Conservation (phyloP, 2,329 filamentous ascomycete genomes). For the Penicillium fuscoglaucum region DNA sequence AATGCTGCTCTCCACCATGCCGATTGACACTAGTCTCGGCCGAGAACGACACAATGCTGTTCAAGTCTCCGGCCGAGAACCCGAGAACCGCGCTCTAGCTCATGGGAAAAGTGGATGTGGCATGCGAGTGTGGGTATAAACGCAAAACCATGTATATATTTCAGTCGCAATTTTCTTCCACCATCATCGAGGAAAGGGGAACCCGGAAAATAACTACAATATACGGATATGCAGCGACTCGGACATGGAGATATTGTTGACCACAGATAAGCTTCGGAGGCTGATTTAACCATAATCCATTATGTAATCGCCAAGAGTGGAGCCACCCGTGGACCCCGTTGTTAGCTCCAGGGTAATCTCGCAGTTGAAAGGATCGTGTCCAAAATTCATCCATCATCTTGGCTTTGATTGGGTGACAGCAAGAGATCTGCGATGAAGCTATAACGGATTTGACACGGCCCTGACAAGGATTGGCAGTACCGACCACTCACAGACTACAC, state of each 20-base stretch:
- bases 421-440: constrained; percentile 1
- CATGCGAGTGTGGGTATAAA: not conserved
- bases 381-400: not conserved
- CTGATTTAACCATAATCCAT: not conserved
- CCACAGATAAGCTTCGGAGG: not conserved
- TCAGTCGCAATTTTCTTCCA: not conserved
- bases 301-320: not conserved
- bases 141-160: not conserved
- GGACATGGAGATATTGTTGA: not conserved
- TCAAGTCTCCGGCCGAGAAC: not conserved
- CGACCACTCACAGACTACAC: too few species aligned
- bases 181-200: not conserved
- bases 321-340: not conserved
- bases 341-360: not conserved
- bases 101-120: not conserved
- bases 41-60: not conserved
- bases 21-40: not conserved
- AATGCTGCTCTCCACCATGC: not conserved
- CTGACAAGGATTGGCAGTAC: not conserved
- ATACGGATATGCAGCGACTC: not conserved
- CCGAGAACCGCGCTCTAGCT: not conserved
- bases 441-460: not conserved
- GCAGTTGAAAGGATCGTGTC: constrained; percentile 8
- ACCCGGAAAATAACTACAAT: not conserved
- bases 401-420: not conserved